phyloP scores from a whole-genome alignment of 257 asterid species.

The Rubia yunnanensis region DNA sequence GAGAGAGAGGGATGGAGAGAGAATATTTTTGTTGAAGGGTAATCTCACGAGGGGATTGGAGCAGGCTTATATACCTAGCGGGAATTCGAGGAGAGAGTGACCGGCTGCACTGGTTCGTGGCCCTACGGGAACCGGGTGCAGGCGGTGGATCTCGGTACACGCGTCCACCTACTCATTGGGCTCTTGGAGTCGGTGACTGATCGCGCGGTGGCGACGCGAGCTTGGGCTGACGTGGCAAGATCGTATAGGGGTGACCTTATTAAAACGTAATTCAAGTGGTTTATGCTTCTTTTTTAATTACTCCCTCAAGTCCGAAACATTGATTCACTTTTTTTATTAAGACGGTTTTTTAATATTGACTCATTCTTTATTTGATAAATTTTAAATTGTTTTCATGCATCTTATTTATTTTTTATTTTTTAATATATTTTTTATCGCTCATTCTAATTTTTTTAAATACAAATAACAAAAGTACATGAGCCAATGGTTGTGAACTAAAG shows the following conservation, averaged over 20 bases:
- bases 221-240: slow-evolving; percentile 36
- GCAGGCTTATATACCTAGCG: slow-evolving; percentile 48
- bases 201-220: slow-evolving; percentile 47
- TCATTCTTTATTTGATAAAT: too few species aligned
- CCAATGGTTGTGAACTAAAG: too few species aligned
- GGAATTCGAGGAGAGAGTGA: slow-evolving; percentile 33
- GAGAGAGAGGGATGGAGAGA: slow-evolving; percentile 20
- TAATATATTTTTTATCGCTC: too few species aligned
- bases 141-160: slow-evolving; percentile 25
- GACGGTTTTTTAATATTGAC: too few species aligned
- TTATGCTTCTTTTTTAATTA: too few species aligned
- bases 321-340: too few species aligned
- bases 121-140: slow-evolving; percentile 27
- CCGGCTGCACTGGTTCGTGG: slow-evolving; percentile 39
- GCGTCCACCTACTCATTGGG: slow-evolving; percentile 22
- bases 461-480: too few species aligned
- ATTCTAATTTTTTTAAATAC: too few species aligned
- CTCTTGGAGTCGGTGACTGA: slow-evolving; percentile 27
- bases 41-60: not conserved
- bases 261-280: too few species aligned
- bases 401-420: too few species aligned
- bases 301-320: too few species aligned
- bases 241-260: slow-evolving; percentile 15
- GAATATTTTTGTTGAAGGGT: slow-evolving; percentile 5
- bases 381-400: too few species aligned